Evolutionary conservation across 306 rosid genomes (phyloP), one percentile per base, ranked within the genome.

Genomic region (Cotoneaster glaucophyllus): DNA sequence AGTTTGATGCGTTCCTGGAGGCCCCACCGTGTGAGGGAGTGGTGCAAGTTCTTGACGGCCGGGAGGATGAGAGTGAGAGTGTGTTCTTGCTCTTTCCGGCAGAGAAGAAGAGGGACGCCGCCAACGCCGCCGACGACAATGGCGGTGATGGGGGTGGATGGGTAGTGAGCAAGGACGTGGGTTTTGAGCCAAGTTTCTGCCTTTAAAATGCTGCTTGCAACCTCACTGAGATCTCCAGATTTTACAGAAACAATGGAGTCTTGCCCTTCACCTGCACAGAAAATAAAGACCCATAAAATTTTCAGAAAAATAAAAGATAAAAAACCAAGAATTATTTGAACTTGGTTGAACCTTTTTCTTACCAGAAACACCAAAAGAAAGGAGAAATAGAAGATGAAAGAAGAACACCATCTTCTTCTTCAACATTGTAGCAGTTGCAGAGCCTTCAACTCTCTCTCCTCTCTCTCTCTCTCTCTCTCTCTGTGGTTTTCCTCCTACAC

Each of bases 21-120:
- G 78, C 90, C 96, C 98, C 98, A 94, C 77, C 98, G 86, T 12
- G 45, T 88, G 2, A 94, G 88, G 6, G 97, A 91, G 65, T 90
- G 86, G 66, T 87, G 77, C 25, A 94, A 64, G 80, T 94, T 94
- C 86, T 84, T 90, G 65, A 91, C 32, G 62, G 93, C 85, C 19
- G 85, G 83, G 4, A 90, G 70, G 69, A 87, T 78, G 59, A 82
- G 18, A 59, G 22, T 26, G 15, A 81, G 80, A 31, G 83, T 75
- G 22, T 69, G 67, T 3, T 81, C 78, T 57, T 75, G 86, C 53
- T 74, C 71, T 54, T 74, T 77, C 34, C 77, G 77, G 85, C 96
- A 91, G 52, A 86, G 77, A 74, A 71, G 76, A 37, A 71, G 34
- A 41, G 44, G 44, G 44, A 8, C 12, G 21, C 54, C 54, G 8